Conservation (phyloP, 352 stramenopile genomes). For the Pythium utonaiense region DNA sequence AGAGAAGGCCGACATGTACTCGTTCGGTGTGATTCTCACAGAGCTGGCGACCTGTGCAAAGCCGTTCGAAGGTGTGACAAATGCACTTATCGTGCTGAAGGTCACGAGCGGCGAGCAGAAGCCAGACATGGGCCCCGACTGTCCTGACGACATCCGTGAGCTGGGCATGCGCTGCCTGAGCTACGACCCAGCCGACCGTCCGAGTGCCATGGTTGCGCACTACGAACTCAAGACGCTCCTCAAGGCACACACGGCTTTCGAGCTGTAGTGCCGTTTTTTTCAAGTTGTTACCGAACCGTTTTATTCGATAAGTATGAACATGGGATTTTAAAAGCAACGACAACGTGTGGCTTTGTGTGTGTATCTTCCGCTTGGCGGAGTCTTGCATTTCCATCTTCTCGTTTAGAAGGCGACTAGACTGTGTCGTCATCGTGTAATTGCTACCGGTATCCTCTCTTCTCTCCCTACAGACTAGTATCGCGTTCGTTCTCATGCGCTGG, state of each 20-base stretch:
- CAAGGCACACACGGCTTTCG: slow-evolving; percentile 25
- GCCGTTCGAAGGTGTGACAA: slow-evolving; percentile 67
- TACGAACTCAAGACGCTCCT: slow-evolving; percentile 75
- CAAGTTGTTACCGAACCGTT: neutral
- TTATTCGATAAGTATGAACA: slow-evolving; percentile 6
- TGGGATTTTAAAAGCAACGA: neutral
- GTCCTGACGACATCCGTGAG: slow-evolving; percentile 63
- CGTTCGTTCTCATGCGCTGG: slow-evolving; percentile 15
- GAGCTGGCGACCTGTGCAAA: slow-evolving; percentile 66
- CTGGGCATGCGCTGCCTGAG: slow-evolving; percentile 58
- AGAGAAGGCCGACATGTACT: slow-evolving; percentile 86
- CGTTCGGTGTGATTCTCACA: slow-evolving; percentile 75
- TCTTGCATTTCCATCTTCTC: neutral
- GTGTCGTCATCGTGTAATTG: neutral
- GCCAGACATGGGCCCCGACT: slow-evolving; percentile 49
- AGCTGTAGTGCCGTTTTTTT: slow-evolving; percentile 8
- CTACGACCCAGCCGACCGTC: slow-evolving; percentile 57
- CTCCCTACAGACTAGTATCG: neutral
- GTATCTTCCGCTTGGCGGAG: neutral
- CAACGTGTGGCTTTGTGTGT: neutral
- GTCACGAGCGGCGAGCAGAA: slow-evolving; percentile 63
- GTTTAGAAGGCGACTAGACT: neutral
- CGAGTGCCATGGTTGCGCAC: slow-evolving; percentile 67
- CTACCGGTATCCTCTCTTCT: neutral
- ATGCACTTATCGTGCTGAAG: slow-evolving; percentile 69